Base-by-base conservation (phyloP, 805 yeast species). In the Ogataea populi-albae region DNA sequence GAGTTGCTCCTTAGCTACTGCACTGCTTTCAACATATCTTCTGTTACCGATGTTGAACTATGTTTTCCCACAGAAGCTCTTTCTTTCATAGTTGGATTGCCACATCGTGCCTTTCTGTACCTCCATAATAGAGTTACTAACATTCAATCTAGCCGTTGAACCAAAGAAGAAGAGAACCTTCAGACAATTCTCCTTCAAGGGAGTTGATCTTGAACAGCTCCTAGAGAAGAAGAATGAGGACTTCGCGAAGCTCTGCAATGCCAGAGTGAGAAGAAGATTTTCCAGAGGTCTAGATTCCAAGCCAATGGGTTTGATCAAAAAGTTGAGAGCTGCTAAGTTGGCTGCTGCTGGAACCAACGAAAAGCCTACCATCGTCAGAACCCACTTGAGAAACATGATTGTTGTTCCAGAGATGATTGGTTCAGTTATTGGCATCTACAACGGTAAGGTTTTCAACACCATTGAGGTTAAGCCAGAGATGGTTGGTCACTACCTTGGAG, bases 401-500 rank as follows among this genome's bases (percentile, higher is more conserved):
- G 69, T 93, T 65, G 93, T 93, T 57, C 99, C 99, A 75, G 99
- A 93, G 81, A 93, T 93, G 98, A 88, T 93, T 64, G 98, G 98
- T 69, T 87, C 97, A 49, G 94, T 91, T 57, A 81, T 93, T 61
- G 97, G 97, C 77, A 85, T 93, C 62, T 93, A 93, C 96, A 93
- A 93, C 82, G 99, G 99, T 78, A 93, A 93, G 80, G 86, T 78
- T 61, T 93, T 93, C 95, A 91, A 91, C 95, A 85, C 82, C 63
- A 96, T 93, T 71, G 99, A 93, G 75, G 77, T 93, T 75, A 88
- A 78, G 73, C 96, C 98, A 66, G 99, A 93, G 80, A 93, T 93
- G 98, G 89, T 91, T 69, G 98, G 98, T 70, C 96, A 91, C 85
- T 93, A 93, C 94, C 86, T 93, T 65, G 99, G 97, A 78, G 99